Conservation (phyloP, 177 flowering plant species). For the Vitis hybrid region DNA sequence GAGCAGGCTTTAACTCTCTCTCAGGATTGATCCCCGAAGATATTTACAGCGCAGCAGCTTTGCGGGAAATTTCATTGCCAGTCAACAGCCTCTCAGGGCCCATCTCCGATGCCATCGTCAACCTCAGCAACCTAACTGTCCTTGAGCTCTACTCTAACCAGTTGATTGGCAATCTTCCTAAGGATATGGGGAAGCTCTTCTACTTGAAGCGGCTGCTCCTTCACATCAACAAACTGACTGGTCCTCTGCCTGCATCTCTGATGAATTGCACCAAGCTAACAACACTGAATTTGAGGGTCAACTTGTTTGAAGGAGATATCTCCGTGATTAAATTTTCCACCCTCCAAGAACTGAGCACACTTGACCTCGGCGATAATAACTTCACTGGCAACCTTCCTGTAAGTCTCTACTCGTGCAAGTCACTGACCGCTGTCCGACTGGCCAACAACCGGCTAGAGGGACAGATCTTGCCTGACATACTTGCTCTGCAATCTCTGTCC, state of each 20-base stretch:
- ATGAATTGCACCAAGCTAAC: conserved; percentile 41
- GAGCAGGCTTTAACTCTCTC: conserved; percentile 57
- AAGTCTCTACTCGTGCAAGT: conserved; percentile 51
- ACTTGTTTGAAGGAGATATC: conserved; percentile 40
- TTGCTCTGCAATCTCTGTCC: conserved; percentile 41
- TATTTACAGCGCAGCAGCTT: conserved; percentile 27
- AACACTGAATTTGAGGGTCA: conserved; percentile 45
- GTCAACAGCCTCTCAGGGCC: conserved; percentile 41
- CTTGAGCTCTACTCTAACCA: conserved; percentile 52
- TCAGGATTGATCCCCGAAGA: conserved; percentile 48
- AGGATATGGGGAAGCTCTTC: conserved; percentile 44
- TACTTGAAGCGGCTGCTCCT: conserved; percentile 44
- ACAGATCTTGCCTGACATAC: conserved; percentile 39
- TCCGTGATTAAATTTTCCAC: conserved; percentile 51
- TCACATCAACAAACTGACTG: conserved; percentile 46
- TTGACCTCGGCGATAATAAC: conserved; percentile 64
- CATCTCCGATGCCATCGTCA: conserved; percentile 28
- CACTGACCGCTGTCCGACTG: conserved; percentile 53
- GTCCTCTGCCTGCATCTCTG: conserved; percentile 53
- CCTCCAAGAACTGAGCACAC: conserved; percentile 33
- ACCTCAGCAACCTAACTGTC: conserved; percentile 36
- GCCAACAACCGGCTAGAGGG: conserved; percentile 51
- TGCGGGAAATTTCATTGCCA: conserved; percentile 47
- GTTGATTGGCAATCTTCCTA: conserved; percentile 46
- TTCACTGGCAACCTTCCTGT: conserved; percentile 55